Conservation (phyloP, 768 basidiomycete species). For the Phallus indusiatus region DNA sequence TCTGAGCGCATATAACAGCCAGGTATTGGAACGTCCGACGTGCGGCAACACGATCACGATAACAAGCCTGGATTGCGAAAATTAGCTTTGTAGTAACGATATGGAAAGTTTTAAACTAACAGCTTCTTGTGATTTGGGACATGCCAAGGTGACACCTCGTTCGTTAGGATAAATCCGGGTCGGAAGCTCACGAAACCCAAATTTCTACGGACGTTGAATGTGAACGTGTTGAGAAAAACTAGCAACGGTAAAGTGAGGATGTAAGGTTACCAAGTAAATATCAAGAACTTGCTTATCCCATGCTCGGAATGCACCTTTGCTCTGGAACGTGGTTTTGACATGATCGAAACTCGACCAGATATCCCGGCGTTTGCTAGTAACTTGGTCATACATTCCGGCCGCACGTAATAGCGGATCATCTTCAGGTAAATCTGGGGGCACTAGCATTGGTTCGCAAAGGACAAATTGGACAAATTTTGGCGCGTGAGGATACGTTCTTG, state of each 20-base stretch:
- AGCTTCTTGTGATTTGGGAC: conserved; percentile 53
- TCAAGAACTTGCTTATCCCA: conserved; percentile 51
- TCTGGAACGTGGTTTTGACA: conserved; percentile 31
- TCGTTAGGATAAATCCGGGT: conserved; percentile 27
- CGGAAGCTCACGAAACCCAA: conserved; percentile 32
- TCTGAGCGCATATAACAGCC: conserved; percentile 19
- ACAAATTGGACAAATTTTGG: conserved; percentile 42
- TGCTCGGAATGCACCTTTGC: conserved; percentile 30
- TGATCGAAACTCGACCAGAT: conserved; percentile 43
- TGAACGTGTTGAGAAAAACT: not conserved
- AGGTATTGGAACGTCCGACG: conserved; percentile 28
- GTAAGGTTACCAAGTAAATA: conserved; percentile 31
- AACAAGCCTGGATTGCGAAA: conserved; percentile 27
- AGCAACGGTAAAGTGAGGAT: not conserved
- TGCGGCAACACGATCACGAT: conserved; percentile 28
- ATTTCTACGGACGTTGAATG: conserved; percentile 25
- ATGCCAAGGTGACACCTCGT: conserved; percentile 44
- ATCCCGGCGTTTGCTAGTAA: conserved; percentile 37
- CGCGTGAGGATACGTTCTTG: conserved; percentile 38
- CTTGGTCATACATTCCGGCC: not conserved
- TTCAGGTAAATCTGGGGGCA: conserved; percentile 28
- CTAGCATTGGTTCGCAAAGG: conserved; percentile 58
- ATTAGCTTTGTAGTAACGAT: not conserved
- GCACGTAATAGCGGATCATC: conserved; percentile 24
- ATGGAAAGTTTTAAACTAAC: conserved; percentile 33